Percentiles rank a stretch among this genome's conserved stretches.
These are phyloP conservation scores for Ascocoryne sarcoides DNA, from an alignment of 2,329 filamentous ascomycete species.

Conservation along the genomic window DNA sequence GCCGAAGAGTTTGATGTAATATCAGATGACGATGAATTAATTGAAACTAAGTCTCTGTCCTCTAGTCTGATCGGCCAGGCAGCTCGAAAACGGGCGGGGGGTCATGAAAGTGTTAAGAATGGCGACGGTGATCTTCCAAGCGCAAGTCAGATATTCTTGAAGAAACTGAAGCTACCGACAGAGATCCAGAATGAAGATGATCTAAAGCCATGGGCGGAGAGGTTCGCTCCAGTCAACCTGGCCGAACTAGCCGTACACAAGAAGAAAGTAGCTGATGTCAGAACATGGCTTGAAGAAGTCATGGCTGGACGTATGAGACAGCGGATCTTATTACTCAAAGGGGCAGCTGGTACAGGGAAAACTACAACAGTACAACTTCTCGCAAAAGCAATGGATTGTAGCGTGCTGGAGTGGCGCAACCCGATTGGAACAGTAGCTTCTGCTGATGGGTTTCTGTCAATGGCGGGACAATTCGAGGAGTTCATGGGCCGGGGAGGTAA, in stretches of 20 bases:
- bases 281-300: slow-evolving; percentile 71
- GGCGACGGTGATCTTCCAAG: slow-evolving; percentile 18
- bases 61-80: slow-evolving; percentile 48
- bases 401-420: slow-evolving; percentile 87
- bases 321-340: slow-evolving; percentile 76
- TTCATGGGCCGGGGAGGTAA: slow-evolving; percentile 76
- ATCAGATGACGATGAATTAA: slow-evolving; percentile 49
- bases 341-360: slow-evolving; percentile 85
- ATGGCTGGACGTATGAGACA: slow-evolving; percentile 57
- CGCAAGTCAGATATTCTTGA: slow-evolving; percentile 44
- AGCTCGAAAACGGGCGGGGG: slow-evolving; percentile 44
- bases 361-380: slow-evolving; percentile 78
- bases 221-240: slow-evolving; percentile 65
- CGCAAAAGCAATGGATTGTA: slow-evolving; percentile 65
- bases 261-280: slow-evolving; percentile 82
- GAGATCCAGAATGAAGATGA: slow-evolving; percentile 39
- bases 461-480: slow-evolving; percentile 79
- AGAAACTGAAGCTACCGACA: slow-evolving; percentile 27
- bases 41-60: slow-evolving; percentile 39
- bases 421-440: slow-evolving; percentile 53
- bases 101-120: slow-evolving; percentile 25
- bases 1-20: slow-evolving; percentile 36
- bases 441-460: slow-evolving; percentile 56
- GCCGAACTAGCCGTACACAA: slow-evolving; percentile 91
- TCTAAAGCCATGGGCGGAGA: slow-evolving; percentile 75